phyloP scores from a whole-genome alignment of 345 rosid genomes.

The Physaria fendleri region DNA sequence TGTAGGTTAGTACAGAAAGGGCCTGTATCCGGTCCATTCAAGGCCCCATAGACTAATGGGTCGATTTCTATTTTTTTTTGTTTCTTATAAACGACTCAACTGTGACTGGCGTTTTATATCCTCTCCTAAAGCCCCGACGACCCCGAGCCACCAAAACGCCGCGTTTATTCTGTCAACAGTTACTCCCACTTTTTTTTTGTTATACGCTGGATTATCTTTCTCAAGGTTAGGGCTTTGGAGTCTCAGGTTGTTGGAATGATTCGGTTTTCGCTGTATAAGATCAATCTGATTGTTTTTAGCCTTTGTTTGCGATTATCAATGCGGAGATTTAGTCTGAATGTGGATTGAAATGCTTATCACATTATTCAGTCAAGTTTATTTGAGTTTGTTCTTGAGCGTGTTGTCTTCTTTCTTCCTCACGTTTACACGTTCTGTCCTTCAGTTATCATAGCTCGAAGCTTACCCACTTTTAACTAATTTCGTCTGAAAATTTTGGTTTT shows the following conservation, averaged over 20 bases:
- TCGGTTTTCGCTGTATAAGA: background rate
- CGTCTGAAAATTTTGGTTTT: background rate
- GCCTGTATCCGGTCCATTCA: background rate
- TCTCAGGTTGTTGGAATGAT: background rate
- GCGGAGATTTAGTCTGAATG: slow-evolving; percentile 1
- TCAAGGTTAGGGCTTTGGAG: slow-evolving; percentile 9
- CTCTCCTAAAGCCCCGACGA: background rate
- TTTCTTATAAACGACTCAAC: background rate
- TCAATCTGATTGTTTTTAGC: background rate
- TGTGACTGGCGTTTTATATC: slow-evolving; percentile 3
- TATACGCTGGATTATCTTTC: background rate
- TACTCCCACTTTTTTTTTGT: background rate
- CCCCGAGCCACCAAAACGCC: background rate
- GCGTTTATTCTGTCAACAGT: background rate
- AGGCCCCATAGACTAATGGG: background rate
- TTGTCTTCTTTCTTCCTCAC: background rate
- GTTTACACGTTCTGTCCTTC: background rate
- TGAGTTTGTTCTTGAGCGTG: background rate
- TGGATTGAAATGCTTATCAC: background rate
- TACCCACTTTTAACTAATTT: background rate
- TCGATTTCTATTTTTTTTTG: background rate
- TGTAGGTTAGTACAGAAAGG: background rate
- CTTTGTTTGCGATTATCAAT: background rate
- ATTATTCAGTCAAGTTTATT: background rate
- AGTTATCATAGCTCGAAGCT: background rate